Conservation (phyloP, 768 basidiomycete genomes). For the Lyophyllum shimeji region DNA sequence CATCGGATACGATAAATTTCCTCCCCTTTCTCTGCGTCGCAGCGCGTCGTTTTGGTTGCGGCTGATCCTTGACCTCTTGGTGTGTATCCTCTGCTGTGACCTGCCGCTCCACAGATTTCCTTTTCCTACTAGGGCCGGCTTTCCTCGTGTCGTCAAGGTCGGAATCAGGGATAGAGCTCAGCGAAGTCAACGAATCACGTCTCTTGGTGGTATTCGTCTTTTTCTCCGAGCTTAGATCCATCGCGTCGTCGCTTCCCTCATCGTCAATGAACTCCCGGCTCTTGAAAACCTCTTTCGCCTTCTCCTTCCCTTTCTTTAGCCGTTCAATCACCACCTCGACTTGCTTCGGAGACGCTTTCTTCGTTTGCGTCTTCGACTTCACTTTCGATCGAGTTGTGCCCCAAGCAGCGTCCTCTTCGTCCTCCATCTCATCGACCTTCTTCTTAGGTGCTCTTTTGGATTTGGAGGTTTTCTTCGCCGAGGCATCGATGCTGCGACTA, state of each 20-base stretch:
- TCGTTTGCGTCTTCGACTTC: constrained; percentile 23
- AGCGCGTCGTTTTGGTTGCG: neutral
- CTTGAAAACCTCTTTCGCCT: constrained; percentile 35
- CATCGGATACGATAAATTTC: constrained; percentile 30
- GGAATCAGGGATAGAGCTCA: constrained; percentile 25
- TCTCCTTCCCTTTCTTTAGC: constrained; percentile 25
- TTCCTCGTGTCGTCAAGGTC: constrained; percentile 22
- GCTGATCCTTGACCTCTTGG: neutral
- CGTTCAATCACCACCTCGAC: constrained; percentile 13
- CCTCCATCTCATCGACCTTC: constrained; percentile 3
- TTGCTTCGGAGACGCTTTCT: constrained; percentile 26
- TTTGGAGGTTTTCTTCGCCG: neutral
- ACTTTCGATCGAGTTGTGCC: constrained; percentile 18
- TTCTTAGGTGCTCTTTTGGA: constrained; percentile 19
- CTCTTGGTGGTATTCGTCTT: neutral
- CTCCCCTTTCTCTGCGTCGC: constrained; percentile 19
- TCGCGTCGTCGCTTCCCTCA: constrained; percentile 28
- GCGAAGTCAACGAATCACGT: constrained; percentile 20
- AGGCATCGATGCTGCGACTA: neutral
- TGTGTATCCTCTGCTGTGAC: constrained; percentile 17
- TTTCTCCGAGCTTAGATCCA: constrained; percentile 6
- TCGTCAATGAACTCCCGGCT: constrained; percentile 42
- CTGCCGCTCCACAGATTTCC: constrained; percentile 22
- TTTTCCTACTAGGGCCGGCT: constrained; percentile 22
- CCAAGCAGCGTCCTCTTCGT: constrained; percentile 1